These are phyloP conservation scores for Erodium chrysanthum DNA, from an alignment of 441 rosid species.

Conservation along the genomic window DNA sequence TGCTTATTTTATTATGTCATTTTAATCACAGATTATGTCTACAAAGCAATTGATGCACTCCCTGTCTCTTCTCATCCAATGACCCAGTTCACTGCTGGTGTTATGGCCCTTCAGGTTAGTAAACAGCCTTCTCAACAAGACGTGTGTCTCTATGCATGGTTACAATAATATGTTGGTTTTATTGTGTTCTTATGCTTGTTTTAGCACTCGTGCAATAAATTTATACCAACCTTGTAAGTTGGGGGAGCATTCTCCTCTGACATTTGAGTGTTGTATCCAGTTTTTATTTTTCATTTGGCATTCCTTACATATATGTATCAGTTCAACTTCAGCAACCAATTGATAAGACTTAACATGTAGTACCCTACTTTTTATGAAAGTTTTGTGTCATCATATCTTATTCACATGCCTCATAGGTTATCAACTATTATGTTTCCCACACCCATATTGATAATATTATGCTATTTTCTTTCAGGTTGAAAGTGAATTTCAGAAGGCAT, in stretches of 20 bases:
- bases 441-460: not conserved
- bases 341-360: not conserved
- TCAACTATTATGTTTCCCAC: not conserved
- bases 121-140: not conserved
- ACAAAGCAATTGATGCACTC: slow-evolving; percentile 71
- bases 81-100: slow-evolving; percentile 88
- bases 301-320: not conserved
- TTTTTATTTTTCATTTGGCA: not conserved
- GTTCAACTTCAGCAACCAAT: not conserved
- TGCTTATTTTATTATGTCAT: not conserved
- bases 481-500: slow-evolving; percentile 94
- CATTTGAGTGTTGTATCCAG: not conserved
- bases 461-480: slow-evolving; percentile 47
- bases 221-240: not conserved
- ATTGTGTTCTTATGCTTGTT: not conserved
- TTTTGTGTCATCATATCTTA: not conserved
- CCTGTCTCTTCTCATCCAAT: slow-evolving; percentile 84
- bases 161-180: not conserved
- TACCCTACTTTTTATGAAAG: not conserved
- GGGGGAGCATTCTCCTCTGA: not conserved
- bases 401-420: not conserved
- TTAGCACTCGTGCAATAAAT: not conserved
- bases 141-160: not conserved
- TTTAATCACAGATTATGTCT: slow-evolving; percentile 57
- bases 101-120: slow-evolving; percentile 90